These are phyloP conservation scores for Lactifluus piperatus DNA, from an alignment of 768 basidiomycete genomes.

Conservation along the genomic window DNA sequence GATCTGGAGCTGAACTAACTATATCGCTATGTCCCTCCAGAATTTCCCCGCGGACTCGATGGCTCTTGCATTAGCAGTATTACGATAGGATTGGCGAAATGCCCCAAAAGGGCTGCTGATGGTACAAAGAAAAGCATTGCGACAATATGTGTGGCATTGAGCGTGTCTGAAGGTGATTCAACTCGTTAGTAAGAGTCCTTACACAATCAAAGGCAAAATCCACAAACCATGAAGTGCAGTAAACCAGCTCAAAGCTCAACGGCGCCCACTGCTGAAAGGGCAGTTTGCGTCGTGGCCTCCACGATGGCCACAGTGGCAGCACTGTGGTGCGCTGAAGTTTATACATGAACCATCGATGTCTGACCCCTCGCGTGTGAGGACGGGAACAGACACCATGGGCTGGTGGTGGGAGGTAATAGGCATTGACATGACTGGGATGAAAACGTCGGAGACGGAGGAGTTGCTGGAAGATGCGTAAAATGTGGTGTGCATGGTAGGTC, in stretches of 20 bases:
- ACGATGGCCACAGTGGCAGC: conserved; percentile 64
- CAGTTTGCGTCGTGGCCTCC: conserved; percentile 45
- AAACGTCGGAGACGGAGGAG: neutral
- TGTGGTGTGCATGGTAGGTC: neutral
- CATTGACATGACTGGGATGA: conserved; percentile 9
- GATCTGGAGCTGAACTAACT: neutral
- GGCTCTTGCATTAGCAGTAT: conserved; percentile 6
- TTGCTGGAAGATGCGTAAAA: neutral
- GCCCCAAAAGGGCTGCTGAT: neutral
- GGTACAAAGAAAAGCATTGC: conserved; percentile 21
- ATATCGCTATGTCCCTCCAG: neutral
- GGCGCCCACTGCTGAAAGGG: conserved; percentile 39
- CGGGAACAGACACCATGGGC: neutral
- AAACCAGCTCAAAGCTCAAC: conserved; percentile 29
- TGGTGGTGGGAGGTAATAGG: conserved; percentile 18
- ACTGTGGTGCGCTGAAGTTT: conserved; percentile 52
- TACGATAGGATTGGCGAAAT: conserved; percentile 1
- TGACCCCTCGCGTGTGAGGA: conserved; percentile 18
- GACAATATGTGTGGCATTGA: conserved; percentile 1
- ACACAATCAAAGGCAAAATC: neutral
- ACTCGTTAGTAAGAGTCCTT: neutral
- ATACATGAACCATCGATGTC: conserved; percentile 27
- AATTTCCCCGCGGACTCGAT: neutral
- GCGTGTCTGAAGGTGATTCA: neutral
- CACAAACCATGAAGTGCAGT: neutral